Percentiles rank a stretch among this genome's conserved stretches.
Conservation (phyloP, 2,329 filamentous ascomycete species). For the Fusarium duplospermum region DNA sequence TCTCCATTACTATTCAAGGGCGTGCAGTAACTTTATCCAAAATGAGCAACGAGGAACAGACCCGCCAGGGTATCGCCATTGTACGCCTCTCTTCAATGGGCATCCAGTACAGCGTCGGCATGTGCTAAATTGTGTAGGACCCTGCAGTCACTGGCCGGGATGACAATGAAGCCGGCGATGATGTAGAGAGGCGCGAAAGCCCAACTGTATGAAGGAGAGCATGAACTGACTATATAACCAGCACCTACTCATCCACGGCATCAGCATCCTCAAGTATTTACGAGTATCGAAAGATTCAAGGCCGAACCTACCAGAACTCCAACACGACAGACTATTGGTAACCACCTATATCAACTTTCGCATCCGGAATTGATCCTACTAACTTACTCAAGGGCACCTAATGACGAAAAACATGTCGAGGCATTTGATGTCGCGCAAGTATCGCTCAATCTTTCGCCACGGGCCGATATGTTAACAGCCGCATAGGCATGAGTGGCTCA, state of each 20-base stretch:
- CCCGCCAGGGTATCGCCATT: slow-evolving; percentile 4
- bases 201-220: accelerated
- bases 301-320: slow-evolving; percentile 22
- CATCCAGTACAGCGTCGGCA: neutral
- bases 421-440: slow-evolving; percentile 28
- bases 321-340: slow-evolving; percentile 32
- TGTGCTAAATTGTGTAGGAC: slow-evolving; percentile 2
- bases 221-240: neutral
- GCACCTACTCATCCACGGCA: slow-evolving; percentile 17
- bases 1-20: neutral
- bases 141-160: neutral
- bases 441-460: too few species aligned
- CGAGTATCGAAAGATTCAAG: slow-evolving; percentile 30
- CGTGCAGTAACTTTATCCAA: neutral
- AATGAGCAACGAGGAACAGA: slow-evolving; percentile 10
- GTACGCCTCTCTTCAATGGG: neutral
- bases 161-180: neutral
- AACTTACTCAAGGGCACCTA: slow-evolving; percentile 14
- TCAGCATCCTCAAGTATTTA: slow-evolving; percentile 18
- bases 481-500: slow-evolving; percentile 29
- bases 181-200: slow-evolving; percentile 8
- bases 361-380: neutral
- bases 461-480: neutral
- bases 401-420: slow-evolving; percentile 30
- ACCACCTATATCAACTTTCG: accelerated